Conservation (phyloP, 805 yeast genomes). For the Spathaspora sp. region DNA sequence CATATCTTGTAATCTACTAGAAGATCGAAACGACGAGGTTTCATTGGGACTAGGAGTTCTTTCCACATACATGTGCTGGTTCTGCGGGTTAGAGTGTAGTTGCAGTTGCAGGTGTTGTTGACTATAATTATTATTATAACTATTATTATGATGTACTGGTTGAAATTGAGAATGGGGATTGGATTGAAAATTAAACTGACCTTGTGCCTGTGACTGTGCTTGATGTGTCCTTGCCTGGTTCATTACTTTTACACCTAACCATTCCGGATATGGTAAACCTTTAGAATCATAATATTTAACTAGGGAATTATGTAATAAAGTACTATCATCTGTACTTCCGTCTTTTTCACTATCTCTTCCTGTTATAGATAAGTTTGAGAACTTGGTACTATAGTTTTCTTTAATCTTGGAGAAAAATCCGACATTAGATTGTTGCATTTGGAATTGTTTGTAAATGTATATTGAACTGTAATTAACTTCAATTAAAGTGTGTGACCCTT, state of each 20-base stretch:
- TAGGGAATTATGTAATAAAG: constrained; percentile 42
- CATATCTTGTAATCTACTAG: constrained; percentile 36
- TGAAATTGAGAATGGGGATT: constrained; percentile 8
- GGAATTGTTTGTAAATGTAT: not conserved
- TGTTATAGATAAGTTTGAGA: constrained; percentile 32
- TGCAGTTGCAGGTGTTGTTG: constrained; percentile 9
- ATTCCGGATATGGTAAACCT: constrained; percentile 37
- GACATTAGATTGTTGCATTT: not conserved
- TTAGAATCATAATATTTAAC: constrained; percentile 32
- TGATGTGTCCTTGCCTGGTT: not conserved
- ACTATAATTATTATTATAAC: constrained; percentile 11
- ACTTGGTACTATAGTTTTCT: constrained; percentile 33
- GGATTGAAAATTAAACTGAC: constrained; percentile 4
- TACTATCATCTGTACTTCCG: constrained; percentile 34
- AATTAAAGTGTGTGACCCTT: no score
- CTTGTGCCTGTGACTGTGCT: constrained; percentile 7
- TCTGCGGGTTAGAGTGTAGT: constrained; percentile 2
- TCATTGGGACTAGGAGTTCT: not conserved
- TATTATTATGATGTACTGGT: constrained; percentile 12
- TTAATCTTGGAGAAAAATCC: constrained; percentile 31
- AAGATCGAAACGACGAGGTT: constrained; percentile 17
- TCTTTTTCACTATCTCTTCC: constrained; percentile 30
- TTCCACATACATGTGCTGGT: constrained; percentile 4
- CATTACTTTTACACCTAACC: constrained; percentile 34
- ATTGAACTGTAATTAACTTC: no score